These are phyloP conservation scores for Daedaleopsis nitida DNA, from an alignment of 768 basidiomycete genomes.

Conservation along the genomic window DNA sequence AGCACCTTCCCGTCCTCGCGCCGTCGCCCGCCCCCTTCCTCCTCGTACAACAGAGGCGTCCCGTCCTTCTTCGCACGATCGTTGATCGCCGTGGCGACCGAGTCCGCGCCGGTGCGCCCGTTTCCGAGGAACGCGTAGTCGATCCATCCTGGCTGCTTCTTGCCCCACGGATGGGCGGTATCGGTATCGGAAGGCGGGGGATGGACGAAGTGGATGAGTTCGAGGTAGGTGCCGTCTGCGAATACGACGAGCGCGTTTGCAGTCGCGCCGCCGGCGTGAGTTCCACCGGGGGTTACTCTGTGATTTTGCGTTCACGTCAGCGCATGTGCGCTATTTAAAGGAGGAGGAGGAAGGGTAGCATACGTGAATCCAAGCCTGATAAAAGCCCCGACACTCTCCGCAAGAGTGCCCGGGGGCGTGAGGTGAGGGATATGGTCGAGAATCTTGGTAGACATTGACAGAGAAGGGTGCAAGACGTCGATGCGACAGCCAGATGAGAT, in stretches of 20 bases:
- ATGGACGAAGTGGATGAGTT: constrained; percentile 68
- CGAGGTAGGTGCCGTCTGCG: constrained; percentile 62
- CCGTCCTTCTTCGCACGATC: constrained; percentile 44
- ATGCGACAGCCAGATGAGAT: too few species aligned
- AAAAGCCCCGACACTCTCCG: constrained; percentile 53
- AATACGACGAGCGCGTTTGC: constrained; percentile 68
- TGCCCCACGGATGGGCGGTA: constrained; percentile 54
- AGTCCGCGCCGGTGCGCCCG: constrained; percentile 27
- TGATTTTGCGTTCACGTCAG: neutral
- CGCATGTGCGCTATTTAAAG: neutral
- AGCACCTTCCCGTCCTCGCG: constrained; percentile 57
- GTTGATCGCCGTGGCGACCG: constrained; percentile 58
- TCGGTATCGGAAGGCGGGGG: constrained; percentile 48
- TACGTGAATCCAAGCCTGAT: constrained; percentile 64
- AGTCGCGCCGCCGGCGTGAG: constrained; percentile 63
- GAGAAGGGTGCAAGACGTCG: too few species aligned
- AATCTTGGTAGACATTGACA: constrained; percentile 37
- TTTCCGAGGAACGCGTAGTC: constrained; percentile 67
- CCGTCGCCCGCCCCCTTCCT: constrained; percentile 55
- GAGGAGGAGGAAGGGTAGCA: neutral
- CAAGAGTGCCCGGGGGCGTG: constrained; percentile 62
- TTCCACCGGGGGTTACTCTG: constrained; percentile 69
- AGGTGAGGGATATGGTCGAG: constrained; percentile 75
- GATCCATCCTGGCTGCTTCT: constrained; percentile 62
- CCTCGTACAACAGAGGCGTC: constrained; percentile 45